Conservation (phyloP, 2,329 filamentous ascomycete species). For the Neopestalotiopsis sp. region DNA sequence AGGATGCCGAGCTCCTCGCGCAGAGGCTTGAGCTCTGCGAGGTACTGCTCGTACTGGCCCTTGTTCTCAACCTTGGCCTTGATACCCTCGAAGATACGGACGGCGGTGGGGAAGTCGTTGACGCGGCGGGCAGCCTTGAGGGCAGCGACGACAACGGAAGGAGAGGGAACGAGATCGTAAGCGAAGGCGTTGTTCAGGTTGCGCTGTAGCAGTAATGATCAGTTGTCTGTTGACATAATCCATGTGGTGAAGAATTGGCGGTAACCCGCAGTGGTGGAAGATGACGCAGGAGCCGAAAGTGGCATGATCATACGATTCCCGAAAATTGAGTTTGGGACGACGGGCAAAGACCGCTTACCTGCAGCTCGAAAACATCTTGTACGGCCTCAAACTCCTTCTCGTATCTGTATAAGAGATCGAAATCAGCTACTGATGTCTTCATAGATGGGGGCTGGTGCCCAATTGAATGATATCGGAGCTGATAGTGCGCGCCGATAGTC, state of each 20-base stretch:
- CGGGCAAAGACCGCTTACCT: conserved; percentile 66
- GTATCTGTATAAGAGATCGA: conserved; percentile 67
- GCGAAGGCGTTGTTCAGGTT: conserved; percentile 97
- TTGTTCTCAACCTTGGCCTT: conserved; percentile 99
- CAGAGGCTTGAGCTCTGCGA: conserved; percentile 89
- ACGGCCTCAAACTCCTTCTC: conserved; percentile 99
- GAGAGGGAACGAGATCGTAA: conserved; percentile 98
- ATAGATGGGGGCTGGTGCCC: conserved; percentile 15
- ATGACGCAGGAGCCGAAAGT: conserved; percentile 15
- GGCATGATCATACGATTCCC: conserved; percentile 19
- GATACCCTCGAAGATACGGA: conserved; percentile 98
- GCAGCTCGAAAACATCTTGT: conserved; percentile 99
- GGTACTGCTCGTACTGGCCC: conserved; percentile 95
- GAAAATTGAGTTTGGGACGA: conserved; percentile 16
- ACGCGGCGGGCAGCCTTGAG: conserved; percentile 93
- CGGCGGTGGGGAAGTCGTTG: conserved; percentile 97
- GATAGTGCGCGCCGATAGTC: background rate
- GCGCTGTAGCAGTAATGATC: conserved; percentile 40
- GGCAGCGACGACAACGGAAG: conserved; percentile 87
- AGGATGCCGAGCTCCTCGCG: conserved; percentile 91
- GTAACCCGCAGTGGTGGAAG: conserved; percentile 7
- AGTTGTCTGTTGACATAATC: conserved; percentile 3
- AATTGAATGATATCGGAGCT: conserved; percentile 31
- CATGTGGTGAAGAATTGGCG: background rate
- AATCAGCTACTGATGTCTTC: conserved; percentile 44